Conservation (phyloP, 2,329 filamentous ascomycete genomes). For the Amauroascus verrucosus region DNA sequence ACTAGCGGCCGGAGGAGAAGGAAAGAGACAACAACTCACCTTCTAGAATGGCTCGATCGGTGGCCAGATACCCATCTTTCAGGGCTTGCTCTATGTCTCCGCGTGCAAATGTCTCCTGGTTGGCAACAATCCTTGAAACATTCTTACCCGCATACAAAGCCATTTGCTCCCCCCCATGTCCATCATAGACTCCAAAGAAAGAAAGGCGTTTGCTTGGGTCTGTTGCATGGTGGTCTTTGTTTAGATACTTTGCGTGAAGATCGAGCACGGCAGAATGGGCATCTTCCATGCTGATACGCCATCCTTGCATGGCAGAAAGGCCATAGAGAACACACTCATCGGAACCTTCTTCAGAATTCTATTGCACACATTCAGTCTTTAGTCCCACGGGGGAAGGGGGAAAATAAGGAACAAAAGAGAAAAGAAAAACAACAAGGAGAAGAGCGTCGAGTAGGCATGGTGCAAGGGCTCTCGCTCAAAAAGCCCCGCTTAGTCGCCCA, state of each 20-base stretch:
- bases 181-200: constrained; percentile 97
- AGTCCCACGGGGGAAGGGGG: background rate
- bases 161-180: constrained; percentile 94
- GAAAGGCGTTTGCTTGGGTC: constrained; percentile 64
- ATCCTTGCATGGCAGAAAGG: constrained; percentile 98
- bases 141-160: constrained; percentile 86
- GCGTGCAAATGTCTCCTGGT: constrained; percentile 85
- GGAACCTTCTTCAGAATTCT: constrained; percentile 65
- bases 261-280: constrained; percentile 84
- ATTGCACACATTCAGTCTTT: background rate
- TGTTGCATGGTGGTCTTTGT: constrained; percentile 43
- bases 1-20: background rate
- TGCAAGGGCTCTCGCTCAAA: background rate
- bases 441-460: constrained; percentile 10
- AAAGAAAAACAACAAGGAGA: background rate
- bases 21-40: constrained; percentile 52
- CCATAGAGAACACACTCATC: constrained; percentile 91
- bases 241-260: constrained; percentile 54
- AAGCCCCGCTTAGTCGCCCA: constrained; percentile 8
- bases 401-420: constrained; percentile 11
- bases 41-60: constrained; percentile 87
- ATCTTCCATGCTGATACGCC: constrained; percentile 99
- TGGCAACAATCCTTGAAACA: constrained; percentile 86
- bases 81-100: constrained; percentile 90
- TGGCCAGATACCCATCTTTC: constrained; percentile 94